Percentiles rank a stretch among this genome's conserved stretches.
Conservation (phyloP, 2,329 filamentous ascomycete species). For the Penicillium sp. region DNA sequence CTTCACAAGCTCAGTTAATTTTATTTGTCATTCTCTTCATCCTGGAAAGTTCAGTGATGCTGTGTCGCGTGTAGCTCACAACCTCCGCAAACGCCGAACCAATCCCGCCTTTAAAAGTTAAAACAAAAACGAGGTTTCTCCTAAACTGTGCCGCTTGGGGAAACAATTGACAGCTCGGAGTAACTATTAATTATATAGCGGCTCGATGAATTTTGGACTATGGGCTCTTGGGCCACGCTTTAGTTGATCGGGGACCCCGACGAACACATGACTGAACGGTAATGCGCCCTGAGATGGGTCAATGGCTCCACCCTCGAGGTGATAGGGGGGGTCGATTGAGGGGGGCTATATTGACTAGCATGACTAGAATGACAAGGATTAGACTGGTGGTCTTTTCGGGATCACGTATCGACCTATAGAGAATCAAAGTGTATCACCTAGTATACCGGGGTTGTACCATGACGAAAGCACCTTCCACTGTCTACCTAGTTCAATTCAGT, state of each 20-base stretch:
- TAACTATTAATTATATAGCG: not conserved
- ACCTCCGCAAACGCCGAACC: not conserved
- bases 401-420: not conserved
- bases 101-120: not conserved
- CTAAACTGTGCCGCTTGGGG: too few species aligned
- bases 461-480: not conserved
- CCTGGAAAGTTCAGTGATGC: not conserved
- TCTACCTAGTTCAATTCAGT: not conserved
- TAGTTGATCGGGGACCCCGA: not conserved
- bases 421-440: not conserved
- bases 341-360: not conserved
- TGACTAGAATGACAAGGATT: not conserved
- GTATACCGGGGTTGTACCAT: not conserved
- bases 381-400: not conserved
- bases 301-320: not conserved
- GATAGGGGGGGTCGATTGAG: not conserved
- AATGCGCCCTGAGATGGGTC: not conserved
- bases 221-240: not conserved
- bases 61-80: not conserved
- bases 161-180: too few species aligned
- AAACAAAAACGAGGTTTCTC: not conserved
- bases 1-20: not conserved
- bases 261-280: constrained; percentile 6
- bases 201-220: not conserved
- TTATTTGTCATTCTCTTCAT: not conserved